phyloP scores from a whole-genome alignment of 768 basidiomycete species.

The Strobilomyces dryophilus region DNA sequence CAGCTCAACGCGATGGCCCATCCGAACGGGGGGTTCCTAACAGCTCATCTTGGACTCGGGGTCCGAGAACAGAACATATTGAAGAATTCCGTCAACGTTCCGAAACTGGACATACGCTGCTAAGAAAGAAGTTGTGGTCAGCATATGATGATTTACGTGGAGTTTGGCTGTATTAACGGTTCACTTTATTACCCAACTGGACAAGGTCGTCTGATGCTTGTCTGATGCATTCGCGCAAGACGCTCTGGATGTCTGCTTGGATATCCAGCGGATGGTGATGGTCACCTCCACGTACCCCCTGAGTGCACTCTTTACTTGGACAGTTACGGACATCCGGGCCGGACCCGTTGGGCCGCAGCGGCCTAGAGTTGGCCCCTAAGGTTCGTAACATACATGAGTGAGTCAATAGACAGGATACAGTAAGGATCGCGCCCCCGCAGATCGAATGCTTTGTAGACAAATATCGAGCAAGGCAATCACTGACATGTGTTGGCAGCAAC shows the following conservation, averaged over 20 bases:
- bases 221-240: no score
- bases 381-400: background rate
- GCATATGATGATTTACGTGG: background rate
- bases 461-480: background rate
- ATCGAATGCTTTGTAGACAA: background rate
- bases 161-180: background rate
- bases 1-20: background rate
- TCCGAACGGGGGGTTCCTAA: background rate
- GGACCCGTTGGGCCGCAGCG: no score
- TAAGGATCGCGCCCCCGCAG: no score
- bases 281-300: no score
- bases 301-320: no score
- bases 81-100: no score
- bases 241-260: no score
- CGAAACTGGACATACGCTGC: no score
- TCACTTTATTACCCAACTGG: no score
- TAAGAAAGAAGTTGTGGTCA: background rate
- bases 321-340: no score
- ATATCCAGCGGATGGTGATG: no score
- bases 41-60: background rate
- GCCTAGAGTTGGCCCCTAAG: background rate
- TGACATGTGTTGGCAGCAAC: conserved; percentile 1
- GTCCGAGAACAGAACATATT: background rate
- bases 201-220: no score
- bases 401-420: background rate